Conservation (phyloP, 2,329 filamentous ascomycete species). For the Hymenotorrendiella dingleyae region DNA sequence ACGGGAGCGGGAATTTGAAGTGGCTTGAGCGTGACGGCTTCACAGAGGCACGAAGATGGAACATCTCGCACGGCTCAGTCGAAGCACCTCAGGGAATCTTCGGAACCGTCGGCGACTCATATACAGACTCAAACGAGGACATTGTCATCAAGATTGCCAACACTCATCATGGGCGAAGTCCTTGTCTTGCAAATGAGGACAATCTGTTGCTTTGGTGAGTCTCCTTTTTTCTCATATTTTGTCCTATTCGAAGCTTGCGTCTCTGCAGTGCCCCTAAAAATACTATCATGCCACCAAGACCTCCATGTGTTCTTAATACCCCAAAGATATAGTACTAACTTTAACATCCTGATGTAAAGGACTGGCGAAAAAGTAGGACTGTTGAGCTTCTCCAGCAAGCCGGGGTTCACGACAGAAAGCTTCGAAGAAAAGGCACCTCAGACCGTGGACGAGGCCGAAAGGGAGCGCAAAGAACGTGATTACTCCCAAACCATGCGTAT, state of each 20-base stretch:
- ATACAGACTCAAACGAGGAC: constrained; percentile 50
- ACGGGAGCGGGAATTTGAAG: constrained; percentile 76
- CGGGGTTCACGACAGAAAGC: constrained; percentile 43
- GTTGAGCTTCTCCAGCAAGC: constrained; percentile 52
- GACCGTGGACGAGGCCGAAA: constrained; percentile 41
- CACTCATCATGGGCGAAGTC: constrained; percentile 32
- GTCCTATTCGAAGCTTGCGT: too few relatives aligned
- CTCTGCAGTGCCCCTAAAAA: too few relatives aligned
- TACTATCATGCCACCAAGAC: too few relatives aligned
- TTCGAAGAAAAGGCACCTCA: constrained; percentile 39
- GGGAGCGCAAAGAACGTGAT: constrained; percentile 48
- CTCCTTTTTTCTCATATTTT: too few relatives aligned
- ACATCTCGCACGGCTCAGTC: constrained; percentile 49
- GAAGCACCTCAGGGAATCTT: constrained; percentile 44
- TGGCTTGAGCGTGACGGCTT: constrained; percentile 86
- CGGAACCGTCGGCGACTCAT: constrained; percentile 36
- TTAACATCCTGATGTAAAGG: too few relatives aligned
- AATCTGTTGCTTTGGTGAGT: constrained; percentile 80
- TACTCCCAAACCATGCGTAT: constrained; percentile 69
- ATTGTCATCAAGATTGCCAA: constrained; percentile 72
- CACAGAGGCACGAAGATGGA: constrained; percentile 50
- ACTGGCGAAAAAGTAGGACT: constrained; percentile 80
- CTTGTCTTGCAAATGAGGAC: constrained; percentile 45
- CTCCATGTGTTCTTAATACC: too few relatives aligned
- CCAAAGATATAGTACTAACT: too few relatives aligned